Percentiles rank a stretch among this genome's conserved stretches.
Conservation (phyloP, 2,329 filamentous ascomycete genomes). For the Scedosporium dehoogii region DNA sequence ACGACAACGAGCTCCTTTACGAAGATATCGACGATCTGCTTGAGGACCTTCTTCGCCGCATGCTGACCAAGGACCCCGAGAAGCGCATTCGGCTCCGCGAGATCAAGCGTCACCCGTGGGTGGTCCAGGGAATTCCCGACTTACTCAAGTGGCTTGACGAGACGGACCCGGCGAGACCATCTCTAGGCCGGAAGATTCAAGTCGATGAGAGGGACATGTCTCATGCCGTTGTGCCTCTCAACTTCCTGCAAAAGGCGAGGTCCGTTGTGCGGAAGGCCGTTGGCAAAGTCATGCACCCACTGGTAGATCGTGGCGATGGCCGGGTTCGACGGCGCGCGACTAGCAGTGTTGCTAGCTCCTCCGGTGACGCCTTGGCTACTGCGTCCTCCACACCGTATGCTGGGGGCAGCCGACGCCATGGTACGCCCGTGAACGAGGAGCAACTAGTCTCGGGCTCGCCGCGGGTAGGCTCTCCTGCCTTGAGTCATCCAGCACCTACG, state of each 20-base stretch:
- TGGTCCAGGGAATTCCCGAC: slow-evolving; percentile 67
- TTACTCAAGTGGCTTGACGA: slow-evolving; percentile 81
- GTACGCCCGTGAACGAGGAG: neutral
- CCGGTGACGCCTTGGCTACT: slow-evolving; percentile 37
- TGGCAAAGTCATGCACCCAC: slow-evolving; percentile 52
- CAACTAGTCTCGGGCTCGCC: neutral
- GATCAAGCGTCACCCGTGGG: slow-evolving; percentile 91
- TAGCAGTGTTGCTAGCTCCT: slow-evolving; percentile 57
- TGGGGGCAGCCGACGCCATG: neutral
- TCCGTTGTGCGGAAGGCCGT: slow-evolving; percentile 64
- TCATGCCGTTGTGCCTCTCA: slow-evolving; percentile 79
- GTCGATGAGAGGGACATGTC: slow-evolving; percentile 87
- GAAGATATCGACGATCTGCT: slow-evolving; percentile 77
- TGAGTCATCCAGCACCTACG: slow-evolving; percentile 43
- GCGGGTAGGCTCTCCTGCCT: slow-evolving; percentile 33
- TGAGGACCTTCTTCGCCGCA: slow-evolving; percentile 64
- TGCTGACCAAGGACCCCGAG: slow-evolving; percentile 82
- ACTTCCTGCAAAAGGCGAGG: slow-evolving; percentile 73
- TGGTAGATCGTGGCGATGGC: slow-evolving; percentile 47
- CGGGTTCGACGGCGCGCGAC: slow-evolving; percentile 43
- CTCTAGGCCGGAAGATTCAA: slow-evolving; percentile 76
- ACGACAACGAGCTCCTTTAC: slow-evolving; percentile 70
- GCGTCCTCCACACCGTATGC: neutral
- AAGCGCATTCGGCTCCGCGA: slow-evolving; percentile 83
- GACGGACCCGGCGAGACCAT: slow-evolving; percentile 72